A percentile compares a stretch with the other conserved stretches of the same genome.
phyloP scores from a whole-genome alignment of 1,284 basidiomycete genomes.

The Rhodotorula sp. region DNA sequence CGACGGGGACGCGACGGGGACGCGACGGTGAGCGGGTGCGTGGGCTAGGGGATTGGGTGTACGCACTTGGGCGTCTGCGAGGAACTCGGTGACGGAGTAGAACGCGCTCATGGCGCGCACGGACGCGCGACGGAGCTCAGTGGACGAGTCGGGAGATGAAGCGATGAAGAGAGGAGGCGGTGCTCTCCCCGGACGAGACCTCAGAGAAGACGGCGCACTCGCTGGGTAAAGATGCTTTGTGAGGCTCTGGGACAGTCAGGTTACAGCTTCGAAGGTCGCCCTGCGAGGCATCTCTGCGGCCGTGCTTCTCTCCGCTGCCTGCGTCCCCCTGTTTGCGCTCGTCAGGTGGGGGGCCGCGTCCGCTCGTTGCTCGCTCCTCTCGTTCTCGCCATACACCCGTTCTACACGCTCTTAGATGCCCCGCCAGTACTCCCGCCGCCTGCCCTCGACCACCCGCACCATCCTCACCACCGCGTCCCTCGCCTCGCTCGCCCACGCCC shows the following conservation, averaged over 20 bases:
- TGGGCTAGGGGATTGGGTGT: no score
- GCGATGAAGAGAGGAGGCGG: background rate
- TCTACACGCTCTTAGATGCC: background rate
- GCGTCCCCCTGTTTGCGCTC: no score
- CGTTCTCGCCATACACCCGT: background rate
- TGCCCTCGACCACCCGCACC: slow-evolving; percentile 1
- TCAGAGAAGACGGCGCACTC: no score
- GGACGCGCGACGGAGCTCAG: background rate
- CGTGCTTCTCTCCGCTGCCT: no score
- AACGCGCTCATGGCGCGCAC: slow-evolving; percentile 15
- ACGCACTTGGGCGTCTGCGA: slow-evolving; percentile 33
- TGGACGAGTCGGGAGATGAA: background rate
- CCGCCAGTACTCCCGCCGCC: background rate
- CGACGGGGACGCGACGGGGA: background rate
- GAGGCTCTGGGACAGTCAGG: no score
- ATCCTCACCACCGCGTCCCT: slow-evolving; percentile 19
- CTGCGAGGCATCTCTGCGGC: no score
- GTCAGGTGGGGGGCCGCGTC: no score
- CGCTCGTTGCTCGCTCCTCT: slow-evolving; percentile 2
- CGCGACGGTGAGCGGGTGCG: background rate
- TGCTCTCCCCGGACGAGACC: no score
- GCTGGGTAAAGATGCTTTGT: no score
- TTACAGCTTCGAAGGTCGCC: no score
- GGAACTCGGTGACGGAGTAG: slow-evolving; percentile 31
- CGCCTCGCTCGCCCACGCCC: slow-evolving; percentile 9